Evolutionary conservation across 73 alveolate genomes (phyloP), one percentile per base, ranked within the genome.

Genomic region (Tetrahymena malaccensis): DNA sequence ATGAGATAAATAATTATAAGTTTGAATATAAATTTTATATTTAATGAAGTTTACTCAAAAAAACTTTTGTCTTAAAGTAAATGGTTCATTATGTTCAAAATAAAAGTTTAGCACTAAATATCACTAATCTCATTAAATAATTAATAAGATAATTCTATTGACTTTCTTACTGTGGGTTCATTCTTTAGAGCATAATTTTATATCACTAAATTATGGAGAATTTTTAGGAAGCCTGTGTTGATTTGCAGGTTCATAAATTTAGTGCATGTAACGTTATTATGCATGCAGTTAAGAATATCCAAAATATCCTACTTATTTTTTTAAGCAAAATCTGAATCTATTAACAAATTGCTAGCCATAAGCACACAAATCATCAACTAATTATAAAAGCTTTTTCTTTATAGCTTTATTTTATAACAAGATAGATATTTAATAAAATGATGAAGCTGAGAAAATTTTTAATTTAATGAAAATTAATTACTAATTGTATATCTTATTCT

Each of bases 1-100:
- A 85, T 1, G 96, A 85, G 8, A 95, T 35, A 4, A 95, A 31
- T 50, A 43, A 93, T 89, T 85, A 16, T 10, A 85, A 43, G 22
- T 85, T 58, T 40, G 34, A 35, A 17, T 89, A 89, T 43, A 33
- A 13, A 35, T 40, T 50, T 22, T 35, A 85, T 33, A 40, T 44
- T 85, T 85, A 95, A 31, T 19, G n/a, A n/a, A n/a, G n/a, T 89
- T 95, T 50, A 50, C 50, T 95, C 97, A 85, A 85, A 94, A 95
- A 40, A 44, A 6, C 21, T 57, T 93, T 89, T 43, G 25, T 85
- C 94, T 55, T 93, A 55, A 9, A 89, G 55, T 44, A 70, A 70
- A 11, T 70, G 89, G 37, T 70, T 70, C 89, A 70, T 70, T 12
- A 70, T 70, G 37, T 70, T 70, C 31, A 70, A 70, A 31, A 70